Evolutionary conservation across 2,329 filamentous ascomycete species (phyloP), one percentile per base, ranked within the genome.

Genomic region (Pseudocercospora crystallina): DNA sequence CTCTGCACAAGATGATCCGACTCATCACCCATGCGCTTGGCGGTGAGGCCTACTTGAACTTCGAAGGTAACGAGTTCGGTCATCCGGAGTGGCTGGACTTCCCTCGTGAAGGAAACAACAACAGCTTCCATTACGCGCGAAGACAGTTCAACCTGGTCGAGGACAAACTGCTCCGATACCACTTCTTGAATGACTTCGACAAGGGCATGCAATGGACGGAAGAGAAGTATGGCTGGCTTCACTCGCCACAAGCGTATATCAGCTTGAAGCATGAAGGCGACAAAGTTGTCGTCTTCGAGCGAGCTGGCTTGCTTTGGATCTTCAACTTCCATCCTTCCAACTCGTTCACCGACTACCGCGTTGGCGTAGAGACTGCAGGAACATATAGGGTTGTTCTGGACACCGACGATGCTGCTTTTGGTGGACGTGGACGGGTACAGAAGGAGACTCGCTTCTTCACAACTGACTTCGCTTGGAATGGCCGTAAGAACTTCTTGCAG

Each of bases 51-150:
- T 99, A 96, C 67, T 86, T 99, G 46, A 99, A 97, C 76, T 99
- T 99, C 63, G 91, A 96, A 74, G 94, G 94, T 54, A 99, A 99
- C 71, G 94, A 99, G 72, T 99, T 99, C 66, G 94, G 94, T 0
- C 94, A 99, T 68, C 94, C 94, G 0, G 94, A 99, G 72, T 99
- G 94, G 94, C 87, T 99, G 34, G 94, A 99, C 71, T 99, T 99
- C 72, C 94, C 94, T 3, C 88, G 94, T 44, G 90, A 86, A 65
- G 94, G 94, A 48, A 70, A 70, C 56, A 54, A 56, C 54, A 71
- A 70, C 59, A 65, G 61, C 53, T 69, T 70, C 59, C 67, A 71
- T 59, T 71, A 71, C 57, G 68, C 69, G 12, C 84, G 94, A 15
- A 87, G 94, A 52, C 92, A 96, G 70, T 84, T 96, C 61, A 97